phyloP scores from a whole-genome alignment of 148 eudicot genomes.

The Rhododendron kiyosumense region DNA sequence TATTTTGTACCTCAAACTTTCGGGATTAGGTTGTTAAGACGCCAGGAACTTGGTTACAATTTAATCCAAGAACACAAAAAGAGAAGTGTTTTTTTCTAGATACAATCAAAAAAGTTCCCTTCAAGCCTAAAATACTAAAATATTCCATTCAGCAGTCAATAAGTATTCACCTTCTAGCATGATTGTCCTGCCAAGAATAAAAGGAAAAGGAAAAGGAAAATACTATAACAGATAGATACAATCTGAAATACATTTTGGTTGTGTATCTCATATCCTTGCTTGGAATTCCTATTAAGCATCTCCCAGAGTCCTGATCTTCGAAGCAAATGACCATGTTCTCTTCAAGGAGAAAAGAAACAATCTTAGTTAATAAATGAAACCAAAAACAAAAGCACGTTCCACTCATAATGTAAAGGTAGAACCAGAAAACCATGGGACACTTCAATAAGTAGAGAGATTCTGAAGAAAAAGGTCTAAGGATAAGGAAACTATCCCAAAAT shows the following conservation, averaged over 20 bases:
- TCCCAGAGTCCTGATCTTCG: slow-evolving; percentile 69
- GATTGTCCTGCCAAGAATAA: not conserved
- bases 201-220: slow-evolving; percentile 7
- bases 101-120: not conserved
- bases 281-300: slow-evolving; percentile 65
- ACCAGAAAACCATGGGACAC: not conserved
- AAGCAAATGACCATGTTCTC: slow-evolving; percentile 99
- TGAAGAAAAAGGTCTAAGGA: not conserved
- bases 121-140: not conserved
- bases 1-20: not conserved
- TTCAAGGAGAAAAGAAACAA: slow-evolving; percentile 28
- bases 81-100: not conserved
- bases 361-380: slow-evolving; percentile 12
- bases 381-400: not conserved
- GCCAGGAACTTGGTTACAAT: not conserved
- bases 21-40: not conserved
- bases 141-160: not conserved
- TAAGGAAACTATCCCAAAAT: not conserved
- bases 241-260: slow-evolving; percentile 54
- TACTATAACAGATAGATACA: slow-evolving; percentile 5
- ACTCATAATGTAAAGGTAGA: not conserved
- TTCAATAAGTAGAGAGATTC: not conserved
- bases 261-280: slow-evolving; percentile 45
- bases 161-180: not conserved
- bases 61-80: not conserved